Conservation (phyloP, 495 filamentous ascomycete species). For the Penicillium samsonianum region DNA sequence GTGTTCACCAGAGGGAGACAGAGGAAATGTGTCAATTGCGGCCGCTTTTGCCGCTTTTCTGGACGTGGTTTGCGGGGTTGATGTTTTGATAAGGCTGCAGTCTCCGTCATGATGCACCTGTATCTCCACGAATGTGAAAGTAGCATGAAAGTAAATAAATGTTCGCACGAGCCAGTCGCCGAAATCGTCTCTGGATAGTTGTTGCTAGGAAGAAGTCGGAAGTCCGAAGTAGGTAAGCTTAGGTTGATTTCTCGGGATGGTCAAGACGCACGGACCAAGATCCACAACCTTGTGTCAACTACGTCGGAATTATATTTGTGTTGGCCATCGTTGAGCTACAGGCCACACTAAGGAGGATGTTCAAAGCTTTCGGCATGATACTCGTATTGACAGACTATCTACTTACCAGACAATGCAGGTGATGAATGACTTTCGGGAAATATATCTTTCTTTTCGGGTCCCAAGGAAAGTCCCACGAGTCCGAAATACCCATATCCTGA, state of each 20-base stretch:
- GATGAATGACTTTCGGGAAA: too few relatives aligned
- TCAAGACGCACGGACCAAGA: slow-evolving; percentile 1
- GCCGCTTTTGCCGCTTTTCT: slow-evolving; percentile 38
- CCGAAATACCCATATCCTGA: too few relatives aligned
- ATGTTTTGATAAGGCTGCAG: slow-evolving; percentile 12
- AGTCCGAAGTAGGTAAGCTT: not conserved
- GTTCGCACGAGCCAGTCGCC: not conserved
- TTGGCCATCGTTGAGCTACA: not conserved
- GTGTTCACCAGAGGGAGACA: slow-evolving; percentile 75
- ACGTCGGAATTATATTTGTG: not conserved
- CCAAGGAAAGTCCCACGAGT: too few relatives aligned
- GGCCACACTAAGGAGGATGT: not conserved
- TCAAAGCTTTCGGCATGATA: not conserved
- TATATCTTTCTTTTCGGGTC: too few relatives aligned
- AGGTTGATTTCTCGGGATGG: not conserved
- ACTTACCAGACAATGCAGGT: too few relatives aligned
- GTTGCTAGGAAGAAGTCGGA: not conserved
- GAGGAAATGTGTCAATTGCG: slow-evolving; percentile 81
- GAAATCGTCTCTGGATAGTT: not conserved
- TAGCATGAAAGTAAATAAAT: not conserved
- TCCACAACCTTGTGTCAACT: slow-evolving; percentile 1
- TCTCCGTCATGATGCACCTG: slow-evolving; percentile 16
- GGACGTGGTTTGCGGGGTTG: slow-evolving; percentile 12
- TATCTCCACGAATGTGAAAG: not conserved
- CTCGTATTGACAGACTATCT: too few relatives aligned